phyloP scores from a whole-genome alignment of 1,139 yeast species.

The Debaryomyces subglobosus region DNA sequence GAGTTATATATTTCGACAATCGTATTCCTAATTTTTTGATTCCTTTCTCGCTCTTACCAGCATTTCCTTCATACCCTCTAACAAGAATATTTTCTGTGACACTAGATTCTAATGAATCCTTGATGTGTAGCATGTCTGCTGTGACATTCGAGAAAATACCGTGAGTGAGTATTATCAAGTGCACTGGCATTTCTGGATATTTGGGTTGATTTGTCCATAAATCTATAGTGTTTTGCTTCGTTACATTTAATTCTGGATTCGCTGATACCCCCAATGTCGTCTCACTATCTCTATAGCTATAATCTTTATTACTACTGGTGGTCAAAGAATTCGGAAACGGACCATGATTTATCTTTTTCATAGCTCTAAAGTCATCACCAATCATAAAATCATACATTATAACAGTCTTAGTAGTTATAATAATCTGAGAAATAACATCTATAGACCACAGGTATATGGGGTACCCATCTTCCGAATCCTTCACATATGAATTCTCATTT shows the following conservation, averaged over 20 bases:
- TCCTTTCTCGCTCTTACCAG: conserved; percentile 88
- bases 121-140: conserved; percentile 85
- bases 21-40: conserved; percentile 78
- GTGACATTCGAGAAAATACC: conserved; percentile 90
- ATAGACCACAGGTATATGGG: conserved; percentile 70
- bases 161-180: conserved; percentile 79
- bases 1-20: conserved; percentile 70
- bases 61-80: conserved; percentile 81
- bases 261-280: conserved; percentile 14
- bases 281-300: conserved; percentile 12
- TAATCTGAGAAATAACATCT: conserved; percentile 80
- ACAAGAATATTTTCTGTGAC: conserved; percentile 71
- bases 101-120: conserved; percentile 70
- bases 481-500: conserved; percentile 44
- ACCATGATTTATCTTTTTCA: conserved; percentile 38
- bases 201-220: conserved; percentile 63
- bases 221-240: conserved; percentile 60
- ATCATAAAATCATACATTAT: conserved; percentile 69
- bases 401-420: conserved; percentile 69
- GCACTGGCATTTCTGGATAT: conserved; percentile 54
- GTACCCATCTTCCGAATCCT: conserved; percentile 23
- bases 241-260: conserved; percentile 39
- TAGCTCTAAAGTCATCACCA: conserved; percentile 41
- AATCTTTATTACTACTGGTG: conserved; percentile 11
- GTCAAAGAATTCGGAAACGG: conserved; percentile 23